A percentile compares a stretch with the other conserved stretches of the same genome.
These are phyloP conservation scores for Mycotypha africana DNA, from an alignment of 371 early-diverging fungal species.

Conservation along the genomic window DNA sequence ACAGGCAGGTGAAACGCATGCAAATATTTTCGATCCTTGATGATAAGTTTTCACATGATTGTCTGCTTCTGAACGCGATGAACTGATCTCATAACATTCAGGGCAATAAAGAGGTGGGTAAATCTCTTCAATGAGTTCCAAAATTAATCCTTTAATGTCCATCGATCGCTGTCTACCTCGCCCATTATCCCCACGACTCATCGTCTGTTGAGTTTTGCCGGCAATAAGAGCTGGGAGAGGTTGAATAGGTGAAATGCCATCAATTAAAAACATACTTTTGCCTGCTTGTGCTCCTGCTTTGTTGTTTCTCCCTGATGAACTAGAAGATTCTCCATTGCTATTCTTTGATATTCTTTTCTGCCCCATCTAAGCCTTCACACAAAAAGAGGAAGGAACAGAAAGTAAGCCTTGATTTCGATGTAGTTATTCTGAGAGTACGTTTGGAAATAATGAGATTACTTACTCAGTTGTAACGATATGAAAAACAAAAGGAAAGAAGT, in stretches of 20 bases:
- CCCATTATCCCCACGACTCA: neutral
- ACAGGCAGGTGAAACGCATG: constrained; percentile 15
- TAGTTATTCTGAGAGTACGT: too few species aligned
- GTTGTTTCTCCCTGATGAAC: too few species aligned
- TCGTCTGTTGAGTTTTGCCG: neutral
- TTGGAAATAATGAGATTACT: too few species aligned
- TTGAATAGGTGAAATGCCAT: neutral
- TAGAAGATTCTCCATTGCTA: too few species aligned
- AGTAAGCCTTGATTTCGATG: too few species aligned
- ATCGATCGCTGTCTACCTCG: constrained; percentile 9
- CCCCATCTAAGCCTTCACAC: too few species aligned
- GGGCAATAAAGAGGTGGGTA: constrained; percentile 29
- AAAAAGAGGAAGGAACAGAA: too few species aligned
- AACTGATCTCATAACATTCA: constrained; percentile 5
- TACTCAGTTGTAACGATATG: too few species aligned
- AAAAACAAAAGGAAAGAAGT: too few species aligned
- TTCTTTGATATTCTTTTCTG: too few species aligned
- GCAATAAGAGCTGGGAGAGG: neutral
- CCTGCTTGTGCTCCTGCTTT: too few species aligned
- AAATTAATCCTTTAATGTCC: constrained; percentile 9
- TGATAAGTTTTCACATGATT: constrained; percentile 16
- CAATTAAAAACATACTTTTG: constrained; percentile 4
- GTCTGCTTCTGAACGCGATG: constrained; percentile 14
- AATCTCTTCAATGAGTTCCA: constrained; percentile 16
- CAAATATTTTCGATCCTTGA: constrained; percentile 13